Percentiles rank a stretch among this genome's conserved stretches.
Evolutionary conservation across 768 basidiomycete species (phyloP).

Genomic region (Termitomyces bulborhizus): DNA sequence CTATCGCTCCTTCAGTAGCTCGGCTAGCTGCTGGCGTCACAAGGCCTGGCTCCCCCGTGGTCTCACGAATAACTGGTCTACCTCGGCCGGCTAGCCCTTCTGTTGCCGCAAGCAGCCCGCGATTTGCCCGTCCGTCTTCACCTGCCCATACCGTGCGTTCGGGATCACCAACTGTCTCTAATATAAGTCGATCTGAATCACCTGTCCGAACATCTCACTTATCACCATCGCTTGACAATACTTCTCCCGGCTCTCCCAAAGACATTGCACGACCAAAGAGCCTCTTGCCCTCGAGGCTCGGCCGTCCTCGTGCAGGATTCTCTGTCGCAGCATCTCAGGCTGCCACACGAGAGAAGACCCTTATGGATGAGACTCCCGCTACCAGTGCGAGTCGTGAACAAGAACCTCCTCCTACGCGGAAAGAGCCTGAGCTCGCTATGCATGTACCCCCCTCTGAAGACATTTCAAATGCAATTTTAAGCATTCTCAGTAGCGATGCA

Average conservation of each 20-base stretch:
- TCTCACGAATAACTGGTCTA: constrained; percentile 12
- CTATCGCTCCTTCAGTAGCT: constrained; percentile 34
- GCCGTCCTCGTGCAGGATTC: constrained; percentile 52
- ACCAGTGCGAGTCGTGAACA: constrained; percentile 1
- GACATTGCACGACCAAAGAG: constrained; percentile 54
- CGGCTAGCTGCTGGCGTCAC: constrained; percentile 42
- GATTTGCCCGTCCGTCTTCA: constrained; percentile 40
- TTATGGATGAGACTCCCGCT: constrained; percentile 1
- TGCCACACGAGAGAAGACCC: constrained; percentile 23
- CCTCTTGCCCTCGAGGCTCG: constrained; percentile 70
- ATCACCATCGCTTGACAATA: constrained; percentile 16
- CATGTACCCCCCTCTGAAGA: constrained; percentile 40
- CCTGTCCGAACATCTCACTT: constrained; percentile 31
- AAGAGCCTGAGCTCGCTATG: constrained; percentile 22
- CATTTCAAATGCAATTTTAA: constrained; percentile 79
- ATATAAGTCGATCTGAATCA: constrained; percentile 33
- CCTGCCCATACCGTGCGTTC: constrained; percentile 34
- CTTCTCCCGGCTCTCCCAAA: constrained; percentile 34
- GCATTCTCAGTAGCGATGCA: constrained; percentile 84
- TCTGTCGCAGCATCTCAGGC: constrained; percentile 17
- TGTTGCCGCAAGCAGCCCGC: constrained; percentile 20
- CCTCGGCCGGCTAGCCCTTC: constrained; percentile 25
- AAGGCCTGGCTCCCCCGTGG: constrained; percentile 34
- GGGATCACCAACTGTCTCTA: constrained; percentile 34
- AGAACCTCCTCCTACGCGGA: not conserved